Evolutionary conservation across 768 basidiomycete genomes (phyloP).

Genomic region (Nidula microcarpa): DNA sequence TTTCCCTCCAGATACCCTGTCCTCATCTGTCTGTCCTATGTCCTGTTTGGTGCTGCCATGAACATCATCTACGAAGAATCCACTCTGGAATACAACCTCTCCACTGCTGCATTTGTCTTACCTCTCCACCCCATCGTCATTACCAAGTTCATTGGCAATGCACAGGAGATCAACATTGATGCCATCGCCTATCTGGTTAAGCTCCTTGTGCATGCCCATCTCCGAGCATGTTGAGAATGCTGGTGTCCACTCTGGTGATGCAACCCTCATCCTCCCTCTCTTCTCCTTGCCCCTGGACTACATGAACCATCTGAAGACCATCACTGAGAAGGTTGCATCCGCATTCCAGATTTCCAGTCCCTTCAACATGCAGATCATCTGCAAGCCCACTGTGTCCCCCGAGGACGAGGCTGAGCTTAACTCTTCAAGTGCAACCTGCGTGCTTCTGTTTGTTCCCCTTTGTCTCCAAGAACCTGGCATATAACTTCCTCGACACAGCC

Average conservation of each 20-base stretch:
- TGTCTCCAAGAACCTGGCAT: not conserved
- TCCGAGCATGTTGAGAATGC: conserved; percentile 99
- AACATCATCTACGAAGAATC: conserved; percentile 98
- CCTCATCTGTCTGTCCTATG: conserved; percentile 96
- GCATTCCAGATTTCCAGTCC: conserved; percentile 98
- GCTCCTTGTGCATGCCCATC: conserved; percentile 86
- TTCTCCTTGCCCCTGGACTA: conserved; percentile 74
- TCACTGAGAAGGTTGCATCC: conserved; percentile 90
- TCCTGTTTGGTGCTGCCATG: conserved; percentile 99
- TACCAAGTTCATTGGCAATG: conserved; percentile 98
- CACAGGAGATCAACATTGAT: conserved; percentile 99
- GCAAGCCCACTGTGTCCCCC: conserved; percentile 50
- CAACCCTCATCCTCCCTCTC: conserved; percentile 95
- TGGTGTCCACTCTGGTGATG: conserved; percentile 98
- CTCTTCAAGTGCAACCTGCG: conserved; percentile 99
- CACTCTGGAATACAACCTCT: conserved; percentile 89
- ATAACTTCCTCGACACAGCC: too few species aligned
- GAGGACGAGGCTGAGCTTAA: conserved; percentile 29
- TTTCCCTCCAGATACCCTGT: conserved; percentile 97
- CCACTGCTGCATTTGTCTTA: too few species aligned
- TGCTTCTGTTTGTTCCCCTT: conserved; percentile 57
- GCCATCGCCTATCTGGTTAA: conserved; percentile 98
- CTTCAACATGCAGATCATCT: conserved; percentile 99
- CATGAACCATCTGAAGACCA: conserved; percentile 84
- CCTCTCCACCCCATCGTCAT: conserved; percentile 64